Conservation (phyloP, 768 basidiomycete genomes). For the Pholiota microspora region DNA sequence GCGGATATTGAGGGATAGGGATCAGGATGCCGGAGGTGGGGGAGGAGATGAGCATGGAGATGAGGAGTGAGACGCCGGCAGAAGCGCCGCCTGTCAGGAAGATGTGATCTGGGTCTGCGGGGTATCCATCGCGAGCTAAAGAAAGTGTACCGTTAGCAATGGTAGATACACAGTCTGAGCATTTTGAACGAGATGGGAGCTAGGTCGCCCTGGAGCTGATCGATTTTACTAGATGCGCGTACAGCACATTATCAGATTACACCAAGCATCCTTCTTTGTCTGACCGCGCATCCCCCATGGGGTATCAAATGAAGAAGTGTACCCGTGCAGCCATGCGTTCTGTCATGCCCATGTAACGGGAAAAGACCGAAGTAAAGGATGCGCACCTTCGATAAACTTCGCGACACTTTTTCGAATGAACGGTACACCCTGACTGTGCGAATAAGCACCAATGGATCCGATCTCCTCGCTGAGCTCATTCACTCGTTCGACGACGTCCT, state of each 20-base stretch:
- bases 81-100: constrained; percentile 96
- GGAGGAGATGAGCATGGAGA: constrained; percentile 73
- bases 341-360: neutral
- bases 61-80: constrained; percentile 85
- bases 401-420: constrained; percentile 87
- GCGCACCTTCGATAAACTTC: constrained; percentile 80
- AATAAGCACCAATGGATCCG: constrained; percentile 93
- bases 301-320: too few relatives aligned
- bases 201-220: too few relatives aligned
- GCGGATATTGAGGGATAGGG: constrained; percentile 97
- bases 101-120: constrained; percentile 79
- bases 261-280: too few relatives aligned
- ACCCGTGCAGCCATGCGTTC: too few relatives aligned
- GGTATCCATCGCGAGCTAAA: constrained; percentile 86
- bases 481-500: constrained; percentile 82
- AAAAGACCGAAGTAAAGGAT: constrained; percentile 3
- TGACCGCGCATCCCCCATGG: too few relatives aligned
- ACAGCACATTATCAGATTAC: too few relatives aligned
- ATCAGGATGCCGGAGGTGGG: constrained; percentile 80
- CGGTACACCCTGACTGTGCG: constrained; percentile 91
- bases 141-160: neutral
- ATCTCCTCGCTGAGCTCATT: constrained; percentile 80
- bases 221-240: too few relatives aligned
- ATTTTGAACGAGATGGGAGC: too few relatives aligned
- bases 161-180: too few relatives aligned